Percentiles rank a stretch among this genome's conserved stretches.
Evolutionary conservation across 257 asterid species (phyloP).

Genomic region (Eucommia ulmoides): DNA sequence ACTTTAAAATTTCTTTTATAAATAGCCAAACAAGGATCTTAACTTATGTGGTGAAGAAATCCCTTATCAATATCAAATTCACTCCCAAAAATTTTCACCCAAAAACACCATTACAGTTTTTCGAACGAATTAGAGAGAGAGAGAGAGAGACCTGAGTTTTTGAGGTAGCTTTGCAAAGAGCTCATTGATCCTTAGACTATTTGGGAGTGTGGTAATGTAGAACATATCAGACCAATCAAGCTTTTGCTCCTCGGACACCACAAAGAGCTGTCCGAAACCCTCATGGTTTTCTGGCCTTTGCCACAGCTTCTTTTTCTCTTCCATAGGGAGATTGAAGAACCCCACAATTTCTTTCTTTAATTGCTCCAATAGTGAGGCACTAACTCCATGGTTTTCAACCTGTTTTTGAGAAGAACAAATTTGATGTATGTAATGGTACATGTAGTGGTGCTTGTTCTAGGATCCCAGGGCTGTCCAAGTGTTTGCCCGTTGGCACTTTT

Average conservation of each 20-base stretch:
- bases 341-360: slow-evolving; percentile 19
- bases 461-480: neutral
- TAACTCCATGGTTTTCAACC: slow-evolving; percentile 37
- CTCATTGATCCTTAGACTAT: slow-evolving; percentile 16
- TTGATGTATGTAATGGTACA: neutral
- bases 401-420: neutral
- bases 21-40: too few species aligned
- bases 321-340: slow-evolving; percentile 27
- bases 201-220: slow-evolving; percentile 29
- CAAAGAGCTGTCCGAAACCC: slow-evolving; percentile 48
- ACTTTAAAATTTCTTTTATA: too few species aligned
- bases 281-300: slow-evolving; percentile 33
- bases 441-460: neutral
- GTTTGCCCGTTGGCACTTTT: neutral
- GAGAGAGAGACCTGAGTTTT: slow-evolving; percentile 23
- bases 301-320: slow-evolving; percentile 34
- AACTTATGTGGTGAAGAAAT: neutral
- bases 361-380: slow-evolving; percentile 22
- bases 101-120: neutral
- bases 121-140: neutral
- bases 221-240: slow-evolving; percentile 61
- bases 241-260: slow-evolving; percentile 41
- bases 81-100: neutral
- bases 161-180: slow-evolving; percentile 25
- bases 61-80: neutral